Percentiles rank a stretch among this genome's conserved stretches.
phyloP scores from a whole-genome alignment of 768 basidiomycete genomes.

The Kwoniella pini region DNA sequence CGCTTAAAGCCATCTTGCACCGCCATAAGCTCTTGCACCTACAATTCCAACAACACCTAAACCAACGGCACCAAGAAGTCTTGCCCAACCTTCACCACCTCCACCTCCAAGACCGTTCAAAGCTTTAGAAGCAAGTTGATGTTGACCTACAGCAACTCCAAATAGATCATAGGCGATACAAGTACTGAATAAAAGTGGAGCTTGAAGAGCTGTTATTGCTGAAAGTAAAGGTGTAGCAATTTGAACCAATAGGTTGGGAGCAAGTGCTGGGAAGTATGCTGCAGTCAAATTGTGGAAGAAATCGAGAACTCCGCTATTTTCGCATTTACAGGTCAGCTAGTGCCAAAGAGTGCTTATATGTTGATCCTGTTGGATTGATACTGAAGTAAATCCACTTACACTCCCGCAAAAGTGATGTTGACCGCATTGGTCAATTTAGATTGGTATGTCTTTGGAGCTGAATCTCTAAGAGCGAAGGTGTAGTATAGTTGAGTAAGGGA shows the following conservation, averaged over 20 bases:
- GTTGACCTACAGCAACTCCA: conserved; percentile 46
- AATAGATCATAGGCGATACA: conserved; percentile 44
- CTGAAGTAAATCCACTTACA: no score
- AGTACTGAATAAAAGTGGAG: conserved; percentile 38
- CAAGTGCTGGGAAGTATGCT: conserved; percentile 39
- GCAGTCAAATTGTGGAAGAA: conserved; percentile 48
- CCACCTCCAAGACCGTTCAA: conserved; percentile 38
- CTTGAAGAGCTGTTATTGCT: conserved; percentile 36
- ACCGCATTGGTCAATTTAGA: conserved; percentile 45
- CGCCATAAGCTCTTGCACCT: conserved; percentile 30
- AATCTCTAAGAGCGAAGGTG: conserved; percentile 36
- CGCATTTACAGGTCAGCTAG: no score
- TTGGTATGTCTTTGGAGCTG: conserved; percentile 37
- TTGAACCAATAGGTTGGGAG: conserved; percentile 41
- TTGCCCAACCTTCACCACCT: conserved; percentile 47
- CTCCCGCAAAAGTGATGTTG: conserved; percentile 50
- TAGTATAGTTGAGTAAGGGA: conserved; percentile 47
- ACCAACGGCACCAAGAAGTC: conserved; percentile 34
- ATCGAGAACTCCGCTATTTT: conserved; percentile 36
- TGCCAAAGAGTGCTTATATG: no score
- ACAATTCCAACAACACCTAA: conserved; percentile 38
- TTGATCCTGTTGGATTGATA: no score
- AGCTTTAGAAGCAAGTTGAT: conserved; percentile 38
- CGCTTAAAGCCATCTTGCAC: conserved; percentile 35
- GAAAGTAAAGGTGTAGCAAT: conserved; percentile 33